These are phyloP conservation scores for Scenedesmus sp. DNA, from an alignment of 163 green algal genomes.

Conservation along the genomic window DNA sequence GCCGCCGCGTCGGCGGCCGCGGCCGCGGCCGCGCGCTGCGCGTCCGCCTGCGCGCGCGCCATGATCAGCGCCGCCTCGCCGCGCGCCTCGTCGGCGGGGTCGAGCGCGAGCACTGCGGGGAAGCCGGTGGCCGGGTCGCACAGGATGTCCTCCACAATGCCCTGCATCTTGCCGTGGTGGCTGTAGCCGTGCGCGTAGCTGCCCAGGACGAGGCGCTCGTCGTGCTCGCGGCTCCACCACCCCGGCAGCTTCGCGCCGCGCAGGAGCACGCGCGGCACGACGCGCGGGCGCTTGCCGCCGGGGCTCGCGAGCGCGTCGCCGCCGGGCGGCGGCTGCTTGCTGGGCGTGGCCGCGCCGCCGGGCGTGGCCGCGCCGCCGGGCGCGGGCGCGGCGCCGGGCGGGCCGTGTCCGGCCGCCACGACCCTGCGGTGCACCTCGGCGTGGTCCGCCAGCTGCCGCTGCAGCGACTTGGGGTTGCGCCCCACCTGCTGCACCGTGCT, in stretches of 20 bases:
- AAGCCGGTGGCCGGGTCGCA: constrained; percentile 25
- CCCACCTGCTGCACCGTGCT: neutral
- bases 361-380: neutral
- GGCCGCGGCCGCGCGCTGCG: neutral
- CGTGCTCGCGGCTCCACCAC: constrained; percentile 32
- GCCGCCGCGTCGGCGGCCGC: neutral
- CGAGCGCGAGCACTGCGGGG: neutral
- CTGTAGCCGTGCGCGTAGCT: constrained; percentile 30
- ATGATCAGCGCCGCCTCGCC: too few species aligned
- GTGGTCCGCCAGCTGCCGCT: constrained; percentile 8
- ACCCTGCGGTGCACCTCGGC: constrained; percentile 19
- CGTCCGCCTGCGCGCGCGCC: neutral
- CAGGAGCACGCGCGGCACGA: constrained; percentile 9
- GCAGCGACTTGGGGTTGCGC: neutral
- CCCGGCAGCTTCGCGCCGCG: constrained; percentile 21
- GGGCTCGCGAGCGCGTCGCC: neutral
- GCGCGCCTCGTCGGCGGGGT: neutral
- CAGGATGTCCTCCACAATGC: constrained; percentile 36
- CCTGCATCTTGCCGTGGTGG: neutral
- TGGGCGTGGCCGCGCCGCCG: neutral
- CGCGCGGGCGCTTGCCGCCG: neutral
- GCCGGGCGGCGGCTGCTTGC: neutral
- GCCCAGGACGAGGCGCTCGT: constrained; percentile 31
- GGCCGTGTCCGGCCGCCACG: neutral
- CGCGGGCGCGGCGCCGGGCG: neutral